These are phyloP conservation scores for Colletotrichum chlorophyti DNA, from an alignment of 2,329 filamentous ascomycete species.

Conservation along the genomic window DNA sequence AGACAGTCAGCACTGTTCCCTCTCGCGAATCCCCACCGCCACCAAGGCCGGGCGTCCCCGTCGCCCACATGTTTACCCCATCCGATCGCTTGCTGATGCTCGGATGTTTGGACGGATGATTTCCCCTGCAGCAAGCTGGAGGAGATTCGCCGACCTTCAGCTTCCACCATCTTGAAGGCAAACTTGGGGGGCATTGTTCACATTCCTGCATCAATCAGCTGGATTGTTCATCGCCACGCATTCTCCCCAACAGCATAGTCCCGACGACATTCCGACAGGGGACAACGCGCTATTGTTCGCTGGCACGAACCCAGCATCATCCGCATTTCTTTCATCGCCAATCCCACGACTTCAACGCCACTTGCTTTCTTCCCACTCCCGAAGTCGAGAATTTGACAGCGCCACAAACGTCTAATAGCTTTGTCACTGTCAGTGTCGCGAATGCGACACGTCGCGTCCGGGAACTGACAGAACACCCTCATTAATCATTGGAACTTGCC, in stretches of 20 bases:
- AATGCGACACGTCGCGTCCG: neutral
- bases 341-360: neutral
- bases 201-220: neutral
- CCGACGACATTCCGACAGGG: too few relatives aligned
- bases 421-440: too few relatives aligned
- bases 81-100: neutral
- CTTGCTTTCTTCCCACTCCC: neutral
- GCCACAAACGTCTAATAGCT: neutral
- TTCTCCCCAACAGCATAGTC: neutral
- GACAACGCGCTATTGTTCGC: neutral
- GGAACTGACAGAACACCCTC: too few relatives aligned
- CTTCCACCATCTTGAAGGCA: neutral
- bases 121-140: too few relatives aligned
- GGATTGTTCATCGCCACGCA: neutral
- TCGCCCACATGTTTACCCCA: neutral
- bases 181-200: neutral
- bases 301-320: slow-evolving; percentile 20
- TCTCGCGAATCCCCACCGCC: too few relatives aligned
- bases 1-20: neutral
- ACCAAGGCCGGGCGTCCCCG: neutral
- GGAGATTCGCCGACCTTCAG: neutral
- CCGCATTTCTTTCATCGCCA: slow-evolving; percentile 17
- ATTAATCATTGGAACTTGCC: neutral
- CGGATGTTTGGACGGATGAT: neutral
- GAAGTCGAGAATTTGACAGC: neutral